Conservation (phyloP, 192 early-diverging fungal species). For the Chytriomyces hyalinus region DNA sequence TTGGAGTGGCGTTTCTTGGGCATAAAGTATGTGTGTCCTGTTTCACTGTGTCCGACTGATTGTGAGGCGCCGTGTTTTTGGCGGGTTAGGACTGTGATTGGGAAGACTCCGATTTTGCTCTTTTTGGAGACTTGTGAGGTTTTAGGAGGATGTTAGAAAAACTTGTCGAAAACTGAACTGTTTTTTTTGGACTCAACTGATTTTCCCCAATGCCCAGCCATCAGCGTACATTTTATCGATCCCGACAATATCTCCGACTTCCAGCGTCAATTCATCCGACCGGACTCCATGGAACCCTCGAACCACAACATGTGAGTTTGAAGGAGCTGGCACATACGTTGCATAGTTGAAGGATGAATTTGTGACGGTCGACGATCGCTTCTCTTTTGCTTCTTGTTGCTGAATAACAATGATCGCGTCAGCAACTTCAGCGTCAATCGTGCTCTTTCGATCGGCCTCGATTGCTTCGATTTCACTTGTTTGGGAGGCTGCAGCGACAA, state of each 20-base stretch:
- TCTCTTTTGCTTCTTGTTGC: slow-evolving; percentile 4
- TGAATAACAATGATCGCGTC: slow-evolving; percentile 32
- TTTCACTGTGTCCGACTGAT: slow-evolving; percentile 39
- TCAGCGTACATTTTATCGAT: slow-evolving; percentile 56
- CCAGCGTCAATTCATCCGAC: slow-evolving; percentile 55
- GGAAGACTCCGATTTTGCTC: slow-evolving; percentile 38
- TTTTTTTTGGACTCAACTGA: neutral
- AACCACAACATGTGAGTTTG: slow-evolving; percentile 57
- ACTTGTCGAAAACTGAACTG: too few species aligned
- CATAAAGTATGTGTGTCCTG: slow-evolving; percentile 24
- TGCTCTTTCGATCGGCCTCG: slow-evolving; percentile 35
- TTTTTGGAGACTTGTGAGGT: neutral
- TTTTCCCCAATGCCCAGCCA: slow-evolving; percentile 55
- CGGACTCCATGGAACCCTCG: slow-evolving; percentile 41
- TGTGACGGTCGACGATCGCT: slow-evolving; percentile 11
- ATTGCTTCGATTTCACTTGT: slow-evolving; percentile 3
- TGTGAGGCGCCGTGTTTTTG: slow-evolving; percentile 61
- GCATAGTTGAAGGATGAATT: slow-evolving; percentile 49
- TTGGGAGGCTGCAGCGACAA: neutral
- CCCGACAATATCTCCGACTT: slow-evolving; percentile 59
- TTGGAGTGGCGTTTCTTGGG: slow-evolving; percentile 1
- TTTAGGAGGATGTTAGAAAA: too few species aligned
- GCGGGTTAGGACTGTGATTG: slow-evolving; percentile 51
- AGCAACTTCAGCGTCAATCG: slow-evolving; percentile 40
- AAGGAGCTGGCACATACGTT: slow-evolving; percentile 49